A percentile compares a stretch with the other conserved stretches of the same genome.
Conservation (phyloP, 192 early-diverging fungal species). For the Coemansia sp. region DNA sequence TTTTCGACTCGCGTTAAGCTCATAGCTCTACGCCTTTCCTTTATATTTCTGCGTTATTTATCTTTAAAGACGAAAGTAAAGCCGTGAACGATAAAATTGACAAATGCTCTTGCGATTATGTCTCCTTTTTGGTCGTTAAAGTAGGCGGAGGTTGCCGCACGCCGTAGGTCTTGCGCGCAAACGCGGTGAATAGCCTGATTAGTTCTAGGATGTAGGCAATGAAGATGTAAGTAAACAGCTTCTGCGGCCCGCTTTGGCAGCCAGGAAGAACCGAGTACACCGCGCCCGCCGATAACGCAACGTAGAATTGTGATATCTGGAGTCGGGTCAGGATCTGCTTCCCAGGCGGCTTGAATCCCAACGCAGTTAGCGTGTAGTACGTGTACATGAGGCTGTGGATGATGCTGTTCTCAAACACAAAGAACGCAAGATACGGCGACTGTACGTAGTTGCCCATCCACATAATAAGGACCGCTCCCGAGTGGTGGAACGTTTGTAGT, state of each 20-base stretch:
- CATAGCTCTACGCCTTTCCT: not conserved
- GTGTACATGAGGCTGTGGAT: constrained; percentile 90
- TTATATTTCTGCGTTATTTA: not conserved
- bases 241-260: constrained; percentile 60
- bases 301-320: constrained; percentile 86
- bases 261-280: constrained; percentile 67
- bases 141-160: not conserved
- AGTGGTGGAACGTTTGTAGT: constrained; percentile 88
- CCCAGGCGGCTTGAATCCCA: constrained; percentile 77
- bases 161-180: constrained; percentile 75
- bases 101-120: not conserved
- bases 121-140: constrained; percentile 17
- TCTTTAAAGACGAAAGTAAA: not conserved
- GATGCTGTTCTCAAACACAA: constrained; percentile 82
- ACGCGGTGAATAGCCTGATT: constrained; percentile 80
- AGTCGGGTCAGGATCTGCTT: constrained; percentile 80
- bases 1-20: not conserved
- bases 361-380: constrained; percentile 78
- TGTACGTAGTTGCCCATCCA: constrained; percentile 79
- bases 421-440: constrained; percentile 83
- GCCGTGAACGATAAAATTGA: not conserved
- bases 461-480: constrained; percentile 88
- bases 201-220: constrained; percentile 76
- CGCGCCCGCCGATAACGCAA: constrained; percentile 67
- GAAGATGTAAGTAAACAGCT: constrained; percentile 68